Base-by-base conservation (phyloP, 78 protist genomes). In the Isochrysis galbana region DNA sequence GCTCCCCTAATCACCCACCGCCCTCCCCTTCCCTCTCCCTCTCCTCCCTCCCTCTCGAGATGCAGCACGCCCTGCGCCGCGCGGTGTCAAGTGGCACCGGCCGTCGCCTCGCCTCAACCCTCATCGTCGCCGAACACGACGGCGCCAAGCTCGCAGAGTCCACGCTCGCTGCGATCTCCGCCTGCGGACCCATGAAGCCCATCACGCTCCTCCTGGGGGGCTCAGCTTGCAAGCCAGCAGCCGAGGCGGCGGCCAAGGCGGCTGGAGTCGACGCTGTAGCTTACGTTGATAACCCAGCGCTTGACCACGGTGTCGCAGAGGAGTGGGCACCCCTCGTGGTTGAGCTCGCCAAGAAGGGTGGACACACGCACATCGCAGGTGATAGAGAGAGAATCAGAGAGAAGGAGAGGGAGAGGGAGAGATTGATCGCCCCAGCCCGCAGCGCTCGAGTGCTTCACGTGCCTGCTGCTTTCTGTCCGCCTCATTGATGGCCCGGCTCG, bases 361-460 rank as follows among this genome's bases (percentile, higher is more conserved):
- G 46, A 61, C 93, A 82, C 92, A 41, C 98, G 44, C 98, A 98
- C 96, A 94, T 98, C 46, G 45, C n/a, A n/a, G n/a, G n/a, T n/a
- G n/a, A n/a, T n/a, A n/a, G n/a, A n/a, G n/a, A n/a, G n/a, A n/a
- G n/a, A n/a, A n/a, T n/a, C n/a, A n/a, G n/a, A n/a, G n/a, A n/a
- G n/a, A n/a, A n/a, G n/a, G n/a, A n/a, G n/a, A n/a, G n/a, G n/a
- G n/a, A n/a, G n/a, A n/a, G n/a, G n/a, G n/a, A n/a, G n/a, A n/a
- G n/a, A n/a, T n/a, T n/a, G n/a, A n/a, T n/a, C n/a, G n/a, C n/a
- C n/a, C n/a, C n/a, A n/a, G n/a, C n/a, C n/a, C n/a, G n/a, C n/a
- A n/a, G n/a, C n/a, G n/a, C n/a, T n/a, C n/a, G n/a, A n/a, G n/a
- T n/a, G 61, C 61, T 51, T 51, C 92, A 42, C 98, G 45, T 98